Evolutionary conservation across 768 basidiomycete species (phyloP), one percentile per base, ranked within the genome.

Genomic region (Mycena epipterygia): DNA sequence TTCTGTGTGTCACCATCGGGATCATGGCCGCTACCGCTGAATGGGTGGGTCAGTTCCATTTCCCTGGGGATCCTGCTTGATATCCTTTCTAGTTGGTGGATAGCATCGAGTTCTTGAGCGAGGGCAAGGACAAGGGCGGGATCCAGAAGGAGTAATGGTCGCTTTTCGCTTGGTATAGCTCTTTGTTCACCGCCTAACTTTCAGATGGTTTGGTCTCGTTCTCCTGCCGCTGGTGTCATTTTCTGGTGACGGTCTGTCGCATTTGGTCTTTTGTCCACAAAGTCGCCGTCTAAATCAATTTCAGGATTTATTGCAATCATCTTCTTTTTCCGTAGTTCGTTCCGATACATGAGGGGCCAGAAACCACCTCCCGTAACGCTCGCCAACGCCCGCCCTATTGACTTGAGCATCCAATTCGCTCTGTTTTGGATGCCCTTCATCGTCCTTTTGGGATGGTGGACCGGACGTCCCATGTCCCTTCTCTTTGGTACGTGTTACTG

Each of bases 341-440:
- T 39, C 17, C 56, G 37, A 41, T 81, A 84, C 61, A 77, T 86
- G 70, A 81, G 87, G 74, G 76, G 76, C 13, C 77, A 79, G 42
- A 78, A 82, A 5, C 81, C 82, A 0, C 81, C 87, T 19, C 91
- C 91, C 1, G 68, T 73, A 42, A 84, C 86, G n/a, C 81, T 93
- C 25, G 93, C 93, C 0, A 89, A 88, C 75, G 91, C 86, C 0
- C 86, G 89, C 27, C 89, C 92, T 7, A 94, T 94, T 67, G 93
- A 94, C 76, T 84, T 93, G 52, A 90, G 89, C 74, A 93, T 94
- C 65, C 93, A 94, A 75, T 94, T 94, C 78, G 85, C 86, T 21
- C 82, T 94, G 14, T 92, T 93, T 79, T 94, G 93, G 93, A 91
- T 91, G 88, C 93, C 93, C 0, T 84, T 93, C 73, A 77, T 93